Evolutionary conservation across 805 yeast genomes (phyloP), one percentile per base, ranked within the genome.

Genomic region (Monosporozyma unispora): DNA sequence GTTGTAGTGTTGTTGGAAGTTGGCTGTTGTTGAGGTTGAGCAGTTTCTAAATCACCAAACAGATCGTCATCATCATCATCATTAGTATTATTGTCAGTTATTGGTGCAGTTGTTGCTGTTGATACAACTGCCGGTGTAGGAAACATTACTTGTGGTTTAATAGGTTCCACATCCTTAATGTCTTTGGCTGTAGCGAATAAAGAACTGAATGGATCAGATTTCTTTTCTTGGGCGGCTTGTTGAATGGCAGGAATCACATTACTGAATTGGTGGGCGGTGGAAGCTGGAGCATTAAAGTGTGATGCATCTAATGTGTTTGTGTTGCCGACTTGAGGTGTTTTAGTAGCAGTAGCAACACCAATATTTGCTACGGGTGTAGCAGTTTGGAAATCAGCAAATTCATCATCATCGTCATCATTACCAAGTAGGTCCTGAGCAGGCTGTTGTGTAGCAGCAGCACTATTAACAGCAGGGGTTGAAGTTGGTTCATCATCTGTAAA

Each of bases 371-470:
- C 67, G 8, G 84, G 81, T 3, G 77, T 80, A 11, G 88, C 84
- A 51, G 74, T 68, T 65, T 85, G 91, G 74, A 85, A 85, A 55
- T 85, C 93, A 54, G 84, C 88, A 62, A 86, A 86, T 39, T 85
- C 93, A 54, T 84, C 87, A 49, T 80, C 88, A 49, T 76, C 79
- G 27, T 77, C 85, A 9, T 75, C 79, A 16, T 38, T 38, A n/a
- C 21, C 27, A 9, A 47, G 41, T 3, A 47, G 22, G 22, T 46
- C 48, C 5, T 27, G 28, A 1, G 28, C n/a, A 18, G 47, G 47
- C 18, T 28, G 25, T 5, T 29, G 23, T 11, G 27, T 14, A 21
- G 48, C 8, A 25, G 27, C 27, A 25, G 27, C 16, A 4, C 11
- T 14, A 8, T 4, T 8, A 1, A 19, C 23, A 7, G 45, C 16